A percentile compares a stretch with the other conserved stretches of the same genome.
Evolutionary conservation across 116 monocot species (phyloP).

Genomic region (Papilionanthe hybrid): DNA sequence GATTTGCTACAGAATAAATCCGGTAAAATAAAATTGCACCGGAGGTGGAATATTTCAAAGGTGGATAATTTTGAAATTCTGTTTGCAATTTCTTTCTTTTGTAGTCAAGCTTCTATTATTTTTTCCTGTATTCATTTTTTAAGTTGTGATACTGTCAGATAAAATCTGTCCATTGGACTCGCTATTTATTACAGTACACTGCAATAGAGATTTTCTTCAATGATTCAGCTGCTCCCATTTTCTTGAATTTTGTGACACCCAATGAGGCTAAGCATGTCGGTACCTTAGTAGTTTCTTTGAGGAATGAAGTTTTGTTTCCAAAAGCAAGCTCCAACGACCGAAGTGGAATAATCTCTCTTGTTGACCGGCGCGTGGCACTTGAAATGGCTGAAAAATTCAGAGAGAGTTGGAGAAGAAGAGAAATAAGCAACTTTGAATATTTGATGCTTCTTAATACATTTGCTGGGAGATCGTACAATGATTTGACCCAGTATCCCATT

Average conservation of each 20-base stretch:
- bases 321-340: conserved; percentile 67
- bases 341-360: conserved; percentile 70
- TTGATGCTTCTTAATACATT: conserved; percentile 94
- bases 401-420: conserved; percentile 95
- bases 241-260: conserved; percentile 76
- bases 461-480: conserved; percentile 97
- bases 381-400: conserved; percentile 90
- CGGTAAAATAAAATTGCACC: conserved; percentile 73
- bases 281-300: conserved; percentile 66
- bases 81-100: conserved; percentile 3
- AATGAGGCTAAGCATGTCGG: conserved; percentile 85
- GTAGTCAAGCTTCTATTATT: background rate
- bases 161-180: conserved; percentile 91
- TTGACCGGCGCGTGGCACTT: conserved; percentile 76
- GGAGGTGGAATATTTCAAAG: conserved; percentile 83
- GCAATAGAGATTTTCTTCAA: conserved; percentile 90
- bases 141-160: conserved; percentile 50
- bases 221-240: conserved; percentile 73
- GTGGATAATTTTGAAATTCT: conserved; percentile 21
- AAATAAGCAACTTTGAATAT: conserved; percentile 98
- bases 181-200: conserved; percentile 82
- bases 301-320: conserved; percentile 74
- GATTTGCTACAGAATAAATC: conserved; percentile 19
- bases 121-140: background rate
- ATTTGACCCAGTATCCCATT: conserved; percentile 95